Conservation (phyloP, 1,284 basidiomycete species). For the Tylopilus orsonianus region DNA sequence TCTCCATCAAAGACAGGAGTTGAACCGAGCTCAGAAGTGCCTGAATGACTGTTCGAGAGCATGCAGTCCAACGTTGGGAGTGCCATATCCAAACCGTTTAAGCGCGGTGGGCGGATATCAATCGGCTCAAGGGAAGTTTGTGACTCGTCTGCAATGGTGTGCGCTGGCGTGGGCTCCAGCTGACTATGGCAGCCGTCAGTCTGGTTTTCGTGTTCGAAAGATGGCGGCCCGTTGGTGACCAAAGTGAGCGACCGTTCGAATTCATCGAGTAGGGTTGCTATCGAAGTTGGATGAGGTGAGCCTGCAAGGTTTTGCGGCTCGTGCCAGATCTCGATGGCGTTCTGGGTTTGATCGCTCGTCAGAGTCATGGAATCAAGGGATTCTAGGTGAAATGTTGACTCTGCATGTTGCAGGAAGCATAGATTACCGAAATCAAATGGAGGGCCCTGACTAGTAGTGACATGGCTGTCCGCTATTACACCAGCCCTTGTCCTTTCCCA, state of each 20-base stretch:
- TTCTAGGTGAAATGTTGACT: neutral
- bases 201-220: neutral
- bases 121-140: neutral
- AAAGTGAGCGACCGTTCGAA: constrained; percentile 15
- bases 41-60: too few relatives aligned
- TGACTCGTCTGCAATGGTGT: neutral
- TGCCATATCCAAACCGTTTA: neutral
- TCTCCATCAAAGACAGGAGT: neutral
- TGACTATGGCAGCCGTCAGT: neutral
- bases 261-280: constrained; percentile 5
- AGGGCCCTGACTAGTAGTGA: too few relatives aligned
- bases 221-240: neutral
- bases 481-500: neutral
- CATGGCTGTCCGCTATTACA: too few relatives aligned
- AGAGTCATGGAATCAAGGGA: neutral
- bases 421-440: neutral
- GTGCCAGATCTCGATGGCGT: neutral
- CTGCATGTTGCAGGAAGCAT: neutral
- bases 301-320: neutral
- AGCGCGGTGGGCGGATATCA: neutral
- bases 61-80: neutral
- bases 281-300: neutral
- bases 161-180: neutral
- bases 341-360: neutral
- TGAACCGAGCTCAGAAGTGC: neutral